These are phyloP conservation scores for Rhizophagus prolifer DNA, from an alignment of 192 early-diverging fungal species.

Conservation along the genomic window DNA sequence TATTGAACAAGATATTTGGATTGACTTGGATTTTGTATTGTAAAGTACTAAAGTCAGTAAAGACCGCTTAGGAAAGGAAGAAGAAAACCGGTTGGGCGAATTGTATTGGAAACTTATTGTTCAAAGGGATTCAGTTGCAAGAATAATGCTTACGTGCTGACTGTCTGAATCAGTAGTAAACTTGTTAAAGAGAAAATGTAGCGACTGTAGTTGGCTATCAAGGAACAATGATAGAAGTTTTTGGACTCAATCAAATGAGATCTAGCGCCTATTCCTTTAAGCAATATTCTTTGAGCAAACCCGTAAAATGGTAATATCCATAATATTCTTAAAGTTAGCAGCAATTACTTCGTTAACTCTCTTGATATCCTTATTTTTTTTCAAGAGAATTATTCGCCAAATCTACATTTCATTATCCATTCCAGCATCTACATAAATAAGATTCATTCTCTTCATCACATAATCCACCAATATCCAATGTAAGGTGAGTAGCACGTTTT, in stretches of 20 bases:
- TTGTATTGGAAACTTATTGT: constrained; percentile 8
- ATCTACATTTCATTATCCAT: too few species aligned
- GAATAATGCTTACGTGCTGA: not conserved
- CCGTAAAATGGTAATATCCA: too few species aligned
- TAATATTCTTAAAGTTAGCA: too few species aligned
- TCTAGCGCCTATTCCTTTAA: not conserved
- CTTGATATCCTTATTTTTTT: too few species aligned
- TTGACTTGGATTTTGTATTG: too few species aligned
- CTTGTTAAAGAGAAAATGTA: constrained; percentile 5
- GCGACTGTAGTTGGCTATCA: not conserved
- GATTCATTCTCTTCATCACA: too few species aligned
- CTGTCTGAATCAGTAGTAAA: not conserved
- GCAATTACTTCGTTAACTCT: too few species aligned
- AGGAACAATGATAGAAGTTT: not conserved
- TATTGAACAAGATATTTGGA: not conserved
- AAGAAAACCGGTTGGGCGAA: not conserved
- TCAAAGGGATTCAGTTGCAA: not conserved
- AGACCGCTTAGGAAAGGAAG: not conserved
- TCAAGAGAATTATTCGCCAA: too few species aligned
- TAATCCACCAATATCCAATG: not conserved
- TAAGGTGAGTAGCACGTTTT: not conserved
- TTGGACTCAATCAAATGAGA: not conserved
- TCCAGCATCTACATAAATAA: too few species aligned
- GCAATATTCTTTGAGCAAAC: not conserved
- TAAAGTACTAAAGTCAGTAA: not conserved